phyloP scores from a whole-genome alignment of 1,139 yeast genomes.

The Yamadazyma atmosphaerica region DNA sequence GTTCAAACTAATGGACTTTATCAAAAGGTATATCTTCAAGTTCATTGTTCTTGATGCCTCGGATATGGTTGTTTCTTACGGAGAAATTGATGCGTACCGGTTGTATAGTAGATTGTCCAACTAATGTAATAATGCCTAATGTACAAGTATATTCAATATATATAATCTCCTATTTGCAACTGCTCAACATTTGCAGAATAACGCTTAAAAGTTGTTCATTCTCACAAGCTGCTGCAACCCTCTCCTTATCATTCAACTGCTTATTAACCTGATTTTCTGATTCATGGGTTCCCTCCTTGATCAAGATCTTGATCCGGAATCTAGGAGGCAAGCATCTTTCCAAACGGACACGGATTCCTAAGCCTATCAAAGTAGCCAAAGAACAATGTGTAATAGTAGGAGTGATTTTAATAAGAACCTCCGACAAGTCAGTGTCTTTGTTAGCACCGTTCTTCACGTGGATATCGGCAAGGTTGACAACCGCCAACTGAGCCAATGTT shows the following conservation, averaged over 20 bases:
- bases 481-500: constrained; percentile 91
- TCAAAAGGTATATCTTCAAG: constrained; percentile 36
- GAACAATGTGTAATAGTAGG: constrained; percentile 99
- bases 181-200: constrained; percentile 86
- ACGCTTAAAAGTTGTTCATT: constrained; percentile 88
- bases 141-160: constrained; percentile 7
- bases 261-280: constrained; percentile 95
- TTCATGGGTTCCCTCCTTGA: constrained; percentile 93
- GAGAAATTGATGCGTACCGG: constrained; percentile 25
- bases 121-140: constrained; percentile 14
- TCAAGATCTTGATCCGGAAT: constrained; percentile 73
- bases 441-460: constrained; percentile 56
- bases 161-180: constrained; percentile 48
- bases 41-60: constrained; percentile 41
- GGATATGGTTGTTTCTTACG: constrained; percentile 39
- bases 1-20: constrained; percentile 35
- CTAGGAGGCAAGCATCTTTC: constrained; percentile 88
- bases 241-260: constrained; percentile 93
- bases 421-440: constrained; percentile 57
- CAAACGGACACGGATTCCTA: constrained; percentile 89
- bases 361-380: constrained; percentile 90
- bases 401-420: constrained; percentile 80
- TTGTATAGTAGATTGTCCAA: constrained; percentile 14
- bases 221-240: constrained; percentile 99
- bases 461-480: constrained; percentile 84